Conservation (phyloP, 1,284 basidiomycete species). For the Tilletia indica region DNA sequence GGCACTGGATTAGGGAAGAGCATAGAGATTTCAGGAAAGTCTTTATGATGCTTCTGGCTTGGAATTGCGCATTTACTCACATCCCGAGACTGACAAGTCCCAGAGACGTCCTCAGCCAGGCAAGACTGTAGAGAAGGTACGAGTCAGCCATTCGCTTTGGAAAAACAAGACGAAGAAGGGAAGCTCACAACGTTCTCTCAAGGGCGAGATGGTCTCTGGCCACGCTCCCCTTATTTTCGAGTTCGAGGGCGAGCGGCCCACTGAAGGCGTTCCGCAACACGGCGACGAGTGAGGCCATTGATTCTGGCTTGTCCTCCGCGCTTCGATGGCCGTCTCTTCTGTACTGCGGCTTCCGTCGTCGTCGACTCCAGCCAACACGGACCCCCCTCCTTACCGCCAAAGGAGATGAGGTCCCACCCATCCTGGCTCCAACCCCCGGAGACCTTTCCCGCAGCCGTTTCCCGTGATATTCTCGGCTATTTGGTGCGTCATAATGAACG, state of each 20-base stretch:
- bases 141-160: neutral
- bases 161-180: neutral
- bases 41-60: too few species aligned
- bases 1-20: slow-evolving; percentile 26
- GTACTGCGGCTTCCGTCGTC: neutral
- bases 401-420: neutral
- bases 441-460: too few species aligned
- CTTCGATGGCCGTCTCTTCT: neutral
- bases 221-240: slow-evolving; percentile 46
- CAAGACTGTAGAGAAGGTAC: slow-evolving; percentile 26
- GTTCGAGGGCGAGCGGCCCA: slow-evolving; percentile 5
- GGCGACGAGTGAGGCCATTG: neutral
- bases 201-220: slow-evolving; percentile 55
- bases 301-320: neutral
- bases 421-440: too few species aligned
- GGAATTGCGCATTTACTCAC: slow-evolving; percentile 27
- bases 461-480: too few species aligned
- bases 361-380: neutral
- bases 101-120: slow-evolving; percentile 56
- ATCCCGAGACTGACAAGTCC: slow-evolving; percentile 49
- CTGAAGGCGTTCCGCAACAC: slow-evolving; percentile 5
- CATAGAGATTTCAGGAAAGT: too few species aligned
- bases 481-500: too few species aligned
- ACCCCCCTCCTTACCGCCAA: too few species aligned
- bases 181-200: slow-evolving; percentile 48